Conservation (phyloP, 1,139 yeast species). For the Pichia sp. region DNA sequence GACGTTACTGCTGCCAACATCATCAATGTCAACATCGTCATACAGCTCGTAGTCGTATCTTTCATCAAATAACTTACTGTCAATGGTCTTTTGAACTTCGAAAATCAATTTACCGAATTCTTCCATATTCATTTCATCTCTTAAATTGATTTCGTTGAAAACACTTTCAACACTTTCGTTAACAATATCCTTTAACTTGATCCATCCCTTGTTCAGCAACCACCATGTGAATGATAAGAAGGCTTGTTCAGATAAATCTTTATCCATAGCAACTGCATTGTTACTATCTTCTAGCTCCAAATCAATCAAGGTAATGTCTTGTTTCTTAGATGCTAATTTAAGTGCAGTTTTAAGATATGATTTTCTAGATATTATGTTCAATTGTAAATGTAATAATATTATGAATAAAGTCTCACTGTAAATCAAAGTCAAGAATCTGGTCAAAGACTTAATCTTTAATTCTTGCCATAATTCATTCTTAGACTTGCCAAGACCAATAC, state of each 20-base stretch:
- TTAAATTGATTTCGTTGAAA: slow-evolving; percentile 66
- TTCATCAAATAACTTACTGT: slow-evolving; percentile 11
- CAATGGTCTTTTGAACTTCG: slow-evolving; percentile 39
- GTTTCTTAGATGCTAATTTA: slow-evolving; percentile 49
- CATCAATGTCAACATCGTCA: background rate
- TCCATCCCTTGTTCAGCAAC: slow-evolving; percentile 88
- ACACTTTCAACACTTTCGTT: slow-evolving; percentile 57
- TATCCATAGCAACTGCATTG: slow-evolving; percentile 33
- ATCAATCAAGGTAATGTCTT: slow-evolving; percentile 26
- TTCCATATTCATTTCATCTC: slow-evolving; percentile 62
- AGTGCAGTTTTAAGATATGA: slow-evolving; percentile 82
- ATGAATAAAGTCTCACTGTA: slow-evolving; percentile 71
- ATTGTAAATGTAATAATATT: slow-evolving; percentile 77
- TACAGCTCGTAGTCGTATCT: background rate
- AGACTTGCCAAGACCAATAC: slow-evolving; percentile 37
- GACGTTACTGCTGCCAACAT: background rate
- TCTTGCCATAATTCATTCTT: slow-evolving; percentile 87
- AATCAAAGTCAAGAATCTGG: slow-evolving; percentile 69
- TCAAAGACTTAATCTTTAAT: slow-evolving; percentile 70
- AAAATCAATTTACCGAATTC: slow-evolving; percentile 55
- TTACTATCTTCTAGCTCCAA: slow-evolving; percentile 17
- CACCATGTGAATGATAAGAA: slow-evolving; percentile 93
- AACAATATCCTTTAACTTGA: slow-evolving; percentile 51
- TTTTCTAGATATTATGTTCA: slow-evolving; percentile 84
- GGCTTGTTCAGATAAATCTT: slow-evolving; percentile 64